Evolutionary conservation across 2,329 filamentous ascomycete species (phyloP).

Genomic region (Calonectria crousiana): DNA sequence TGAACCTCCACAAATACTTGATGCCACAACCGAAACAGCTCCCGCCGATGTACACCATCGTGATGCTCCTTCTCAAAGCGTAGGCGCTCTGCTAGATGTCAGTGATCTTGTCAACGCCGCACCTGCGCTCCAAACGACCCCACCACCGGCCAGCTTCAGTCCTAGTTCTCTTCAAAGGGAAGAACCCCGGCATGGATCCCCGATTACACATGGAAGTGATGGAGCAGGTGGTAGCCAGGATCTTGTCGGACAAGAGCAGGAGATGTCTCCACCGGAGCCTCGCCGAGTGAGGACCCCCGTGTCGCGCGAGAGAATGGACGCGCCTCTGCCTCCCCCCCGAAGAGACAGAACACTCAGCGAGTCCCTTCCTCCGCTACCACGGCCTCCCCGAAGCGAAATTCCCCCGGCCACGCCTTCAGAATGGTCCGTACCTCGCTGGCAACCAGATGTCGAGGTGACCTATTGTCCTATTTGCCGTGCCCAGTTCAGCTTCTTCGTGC

Average conservation of each 20-base stretch:
- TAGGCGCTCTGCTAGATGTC: not conserved
- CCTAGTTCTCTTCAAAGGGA: conserved; percentile 14
- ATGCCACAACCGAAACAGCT: not conserved
- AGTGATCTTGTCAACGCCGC: conserved; percentile 17
- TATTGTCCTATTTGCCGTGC: conserved; percentile 86
- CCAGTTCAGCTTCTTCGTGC: conserved; percentile 85
- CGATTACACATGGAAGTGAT: not conserved
- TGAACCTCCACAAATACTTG: not conserved
- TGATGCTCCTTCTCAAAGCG: not conserved
- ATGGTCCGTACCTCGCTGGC: conserved; percentile 81
- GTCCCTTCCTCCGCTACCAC: conserved; percentile 36
- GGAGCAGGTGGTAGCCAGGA: not conserved
- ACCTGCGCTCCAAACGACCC: conserved; percentile 6
- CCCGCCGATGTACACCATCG: not conserved
- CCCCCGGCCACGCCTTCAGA: conserved; percentile 47
- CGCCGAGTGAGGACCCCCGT: conserved; percentile 34
- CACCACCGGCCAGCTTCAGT: not conserved
- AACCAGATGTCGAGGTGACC: conserved; percentile 85
- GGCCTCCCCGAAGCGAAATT: conserved; percentile 19
- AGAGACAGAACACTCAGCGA: conserved; percentile 20
- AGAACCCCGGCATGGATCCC: conserved; percentile 5
- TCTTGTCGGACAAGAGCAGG: conserved; percentile 3
- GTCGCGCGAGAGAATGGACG: conserved; percentile 45
- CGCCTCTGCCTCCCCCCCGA: conserved; percentile 38
- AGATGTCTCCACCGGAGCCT: conserved; percentile 14